Conservation (phyloP, 169 alveolate species). For the Cryptosporidium canis region DNA sequence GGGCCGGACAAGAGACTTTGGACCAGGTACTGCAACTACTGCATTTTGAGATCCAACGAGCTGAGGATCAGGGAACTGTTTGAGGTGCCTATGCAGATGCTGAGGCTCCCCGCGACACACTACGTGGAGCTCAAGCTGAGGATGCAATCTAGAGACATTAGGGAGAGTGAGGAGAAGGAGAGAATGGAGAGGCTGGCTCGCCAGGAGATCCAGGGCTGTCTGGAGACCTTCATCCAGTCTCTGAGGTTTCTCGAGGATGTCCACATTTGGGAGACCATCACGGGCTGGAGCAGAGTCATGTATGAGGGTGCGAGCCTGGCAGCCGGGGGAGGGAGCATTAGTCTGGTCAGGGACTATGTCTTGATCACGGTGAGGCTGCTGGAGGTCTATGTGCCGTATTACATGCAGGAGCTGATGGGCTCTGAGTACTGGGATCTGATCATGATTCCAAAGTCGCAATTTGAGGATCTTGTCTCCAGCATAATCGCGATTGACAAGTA, state of each 20-base stretch:
- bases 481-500: constrained; percentile 45
- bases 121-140: constrained; percentile 40
- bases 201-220: constrained; percentile 60
- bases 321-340: neutral
- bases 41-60: constrained; percentile 58
- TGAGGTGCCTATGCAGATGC: constrained; percentile 67
- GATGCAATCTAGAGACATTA: neutral
- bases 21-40: constrained; percentile 60
- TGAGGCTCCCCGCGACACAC: constrained; percentile 66
- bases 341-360: constrained; percentile 38
- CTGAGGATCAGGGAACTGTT: constrained; percentile 28
- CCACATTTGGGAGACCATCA: constrained; percentile 38
- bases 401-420: constrained; percentile 12
- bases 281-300: constrained; percentile 51
- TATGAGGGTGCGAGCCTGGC: constrained; percentile 38
- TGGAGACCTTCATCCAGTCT: constrained; percentile 42
- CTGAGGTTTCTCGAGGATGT: constrained; percentile 7
- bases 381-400: constrained; percentile 42
- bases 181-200: constrained; percentile 67
- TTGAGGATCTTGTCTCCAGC: constrained; percentile 13
- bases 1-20: constrained; percentile 50
- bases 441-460: constrained; percentile 40
- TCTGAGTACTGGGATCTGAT: constrained; percentile 68
- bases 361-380: constrained; percentile 20
- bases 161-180: neutral